These are phyloP conservation scores for Phlegmacium glaucopus DNA, from an alignment of 768 basidiomycete genomes.

Conservation along the genomic window DNA sequence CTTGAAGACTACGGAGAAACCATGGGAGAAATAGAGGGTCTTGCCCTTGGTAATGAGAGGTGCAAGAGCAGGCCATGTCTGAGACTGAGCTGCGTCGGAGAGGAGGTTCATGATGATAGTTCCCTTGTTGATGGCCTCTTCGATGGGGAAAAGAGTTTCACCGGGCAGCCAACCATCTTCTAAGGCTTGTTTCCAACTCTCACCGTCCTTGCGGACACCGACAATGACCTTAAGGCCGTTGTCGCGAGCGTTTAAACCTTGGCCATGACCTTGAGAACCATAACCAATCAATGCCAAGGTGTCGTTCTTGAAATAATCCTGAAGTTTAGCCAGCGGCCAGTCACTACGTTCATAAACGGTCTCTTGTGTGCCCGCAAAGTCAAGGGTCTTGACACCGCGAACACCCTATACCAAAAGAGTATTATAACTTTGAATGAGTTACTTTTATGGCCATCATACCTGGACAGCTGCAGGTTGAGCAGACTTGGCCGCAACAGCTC, in stretches of 20 bases:
- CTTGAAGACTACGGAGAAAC: conserved; percentile 99
- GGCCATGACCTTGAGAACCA: conserved; percentile 98
- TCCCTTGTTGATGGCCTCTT: conserved; percentile 92
- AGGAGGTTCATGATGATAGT: conserved; percentile 99
- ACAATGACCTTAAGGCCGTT: conserved; percentile 98
- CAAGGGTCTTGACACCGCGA: conserved; percentile 91
- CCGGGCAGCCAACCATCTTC: conserved; percentile 99
- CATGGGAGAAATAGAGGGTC: conserved; percentile 99
- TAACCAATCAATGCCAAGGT: conserved; percentile 99
- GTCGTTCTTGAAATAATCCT: conserved; percentile 99
- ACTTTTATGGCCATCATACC: conserved; percentile 18
- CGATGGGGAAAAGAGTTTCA: conserved; percentile 96
- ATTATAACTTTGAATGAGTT: neutral
- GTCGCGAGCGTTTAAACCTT: conserved; percentile 98
- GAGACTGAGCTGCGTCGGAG: conserved; percentile 98
- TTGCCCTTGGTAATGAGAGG: conserved; percentile 99
- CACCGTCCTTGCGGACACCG: conserved; percentile 95
- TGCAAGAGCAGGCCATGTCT: conserved; percentile 85
- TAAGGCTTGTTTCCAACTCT: conserved; percentile 92
- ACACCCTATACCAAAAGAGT: conserved; percentile 35
- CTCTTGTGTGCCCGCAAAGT: conserved; percentile 94
- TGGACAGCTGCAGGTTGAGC: conserved; percentile 29
- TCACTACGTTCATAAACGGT: conserved; percentile 93
- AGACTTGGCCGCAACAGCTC: conserved; percentile 41
- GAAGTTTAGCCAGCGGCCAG: conserved; percentile 97